Base-by-base conservation (phyloP, 2,329 filamentous ascomycete species). In the Lanzia echinophila region DNA sequence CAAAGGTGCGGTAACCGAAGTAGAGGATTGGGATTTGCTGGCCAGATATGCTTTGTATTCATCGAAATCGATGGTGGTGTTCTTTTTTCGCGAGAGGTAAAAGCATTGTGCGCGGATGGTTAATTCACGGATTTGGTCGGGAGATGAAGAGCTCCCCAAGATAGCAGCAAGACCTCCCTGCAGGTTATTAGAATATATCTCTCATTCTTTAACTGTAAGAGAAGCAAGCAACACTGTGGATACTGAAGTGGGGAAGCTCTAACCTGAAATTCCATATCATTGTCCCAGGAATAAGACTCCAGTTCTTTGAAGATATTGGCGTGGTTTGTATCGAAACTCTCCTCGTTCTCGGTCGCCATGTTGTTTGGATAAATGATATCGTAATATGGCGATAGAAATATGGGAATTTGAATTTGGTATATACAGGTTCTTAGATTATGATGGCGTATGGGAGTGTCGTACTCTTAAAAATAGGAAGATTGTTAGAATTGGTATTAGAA, bases 91-190 rank as follows among this genome's bases (percentile, higher is more conserved):
- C 42, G 74, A 69, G 67, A 83, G 86, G 71, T 87, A 89, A 71
- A 86, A 88, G 68, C 79, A 83, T 67, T 85, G 83, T 56, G 86
- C 85, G 60, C 84, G 80, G 53, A 83, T 73, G 31, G 81, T 81
- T 57, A 88, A 66, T 59, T 84, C 75, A 63, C 77, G 65, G 52
- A 75, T 63, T 70, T 81, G 70, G 65, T 81, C 70, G 59, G 80
- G 70, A 63, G 78, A 67, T 68, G 77, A 76, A 53, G 78, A 73
- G 20, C 71, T 75, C 57, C 82, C 82, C 46, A 87, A 74, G 59
- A 87, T 87, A 55, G 83, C 82, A 57, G 74, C 72, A 46, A 88
- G 76, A 47, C 84, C 84, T 46, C 78, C 73, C 78, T 80, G 54
- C 33, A 44, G 33, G 42, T 28, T 11, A 33, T 54, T 50, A 53